A percentile compares a stretch with the other conserved stretches of the same genome.
Conservation (phyloP, 768 basidiomycete species). For the Mycena vitilis region DNA sequence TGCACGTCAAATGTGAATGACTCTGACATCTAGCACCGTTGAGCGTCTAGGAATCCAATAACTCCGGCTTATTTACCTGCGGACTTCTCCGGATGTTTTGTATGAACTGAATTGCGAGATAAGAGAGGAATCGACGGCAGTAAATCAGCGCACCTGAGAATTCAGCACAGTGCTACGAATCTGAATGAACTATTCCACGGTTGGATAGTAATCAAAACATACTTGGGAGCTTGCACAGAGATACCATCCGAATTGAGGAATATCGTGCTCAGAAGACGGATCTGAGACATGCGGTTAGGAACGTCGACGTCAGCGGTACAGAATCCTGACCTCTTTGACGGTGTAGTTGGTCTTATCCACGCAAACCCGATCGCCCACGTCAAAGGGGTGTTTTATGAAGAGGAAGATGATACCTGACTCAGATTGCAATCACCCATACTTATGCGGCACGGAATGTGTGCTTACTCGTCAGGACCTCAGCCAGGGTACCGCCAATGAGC, state of each 20-base stretch:
- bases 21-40: slow-evolving; percentile 70
- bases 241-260: slow-evolving; percentile 72
- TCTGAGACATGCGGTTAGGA: slow-evolving; percentile 44
- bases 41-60: not conserved
- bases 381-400: slow-evolving; percentile 88
- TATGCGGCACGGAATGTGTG: not conserved
- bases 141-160: slow-evolving; percentile 14
- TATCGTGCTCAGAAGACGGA: slow-evolving; percentile 82
- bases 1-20: slow-evolving; percentile 84
- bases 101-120: slow-evolving; percentile 61
- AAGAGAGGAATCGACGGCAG: slow-evolving; percentile 9
- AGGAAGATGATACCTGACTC: slow-evolving; percentile 79
- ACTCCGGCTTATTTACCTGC: slow-evolving; percentile 51
- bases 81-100: slow-evolving; percentile 79
- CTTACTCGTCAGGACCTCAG: slow-evolving; percentile 79
- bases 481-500: slow-evolving; percentile 85
- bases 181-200: not conserved
- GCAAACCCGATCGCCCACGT: slow-evolving; percentile 81
- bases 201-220: not conserved
- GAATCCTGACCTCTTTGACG: slow-evolving; percentile 70
- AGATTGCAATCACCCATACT: not conserved
- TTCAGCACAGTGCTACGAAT: slow-evolving; percentile 30
- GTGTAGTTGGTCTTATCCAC: slow-evolving; percentile 69
- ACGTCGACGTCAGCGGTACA: not conserved
- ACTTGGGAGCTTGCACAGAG: slow-evolving; percentile 78